Evolutionary conservation across 768 basidiomycete species (phyloP).

Genomic region (Ramaria sp.): DNA sequence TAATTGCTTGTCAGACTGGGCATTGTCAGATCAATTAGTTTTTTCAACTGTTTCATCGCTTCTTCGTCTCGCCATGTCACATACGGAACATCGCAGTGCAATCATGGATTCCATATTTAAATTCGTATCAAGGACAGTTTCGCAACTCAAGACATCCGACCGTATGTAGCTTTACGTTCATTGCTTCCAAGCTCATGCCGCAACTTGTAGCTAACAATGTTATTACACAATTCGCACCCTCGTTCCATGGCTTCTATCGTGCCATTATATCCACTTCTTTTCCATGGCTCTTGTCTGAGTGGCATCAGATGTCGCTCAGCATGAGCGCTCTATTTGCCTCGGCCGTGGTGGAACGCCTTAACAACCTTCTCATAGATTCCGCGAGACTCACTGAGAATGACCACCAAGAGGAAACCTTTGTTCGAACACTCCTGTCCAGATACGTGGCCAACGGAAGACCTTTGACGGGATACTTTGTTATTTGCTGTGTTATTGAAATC

Average conservation of each 20-base stretch:
- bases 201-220: constrained; percentile 48
- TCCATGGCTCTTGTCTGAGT: constrained; percentile 59
- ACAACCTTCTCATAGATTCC: constrained; percentile 57
- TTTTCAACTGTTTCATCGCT: constrained; percentile 70
- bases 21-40: constrained; percentile 76
- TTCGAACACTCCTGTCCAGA: constrained; percentile 61
- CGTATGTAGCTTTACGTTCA: constrained; percentile 31
- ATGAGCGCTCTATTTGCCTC: constrained; percentile 54
- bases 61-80: constrained; percentile 48
- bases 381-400: constrained; percentile 41
- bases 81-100: constrained; percentile 36
- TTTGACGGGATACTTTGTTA: constrained; percentile 76
- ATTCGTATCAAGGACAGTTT: constrained; percentile 49
- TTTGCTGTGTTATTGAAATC: constrained; percentile 82
- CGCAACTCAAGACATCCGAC: constrained; percentile 39
- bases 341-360: constrained; percentile 61
- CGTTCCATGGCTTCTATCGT: constrained; percentile 79
- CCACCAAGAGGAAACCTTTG: constrained; percentile 43
- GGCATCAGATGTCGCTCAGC: constrained; percentile 43
- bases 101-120: constrained; percentile 49
- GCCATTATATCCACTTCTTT: constrained; percentile 74
- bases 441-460: constrained; percentile 71
- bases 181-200: background rate
- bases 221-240: constrained; percentile 66
- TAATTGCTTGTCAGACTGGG: constrained; percentile 50